Evolutionary conservation across 208 protist species (phyloP).

Genomic region (Porcisia hertigi): DNA sequence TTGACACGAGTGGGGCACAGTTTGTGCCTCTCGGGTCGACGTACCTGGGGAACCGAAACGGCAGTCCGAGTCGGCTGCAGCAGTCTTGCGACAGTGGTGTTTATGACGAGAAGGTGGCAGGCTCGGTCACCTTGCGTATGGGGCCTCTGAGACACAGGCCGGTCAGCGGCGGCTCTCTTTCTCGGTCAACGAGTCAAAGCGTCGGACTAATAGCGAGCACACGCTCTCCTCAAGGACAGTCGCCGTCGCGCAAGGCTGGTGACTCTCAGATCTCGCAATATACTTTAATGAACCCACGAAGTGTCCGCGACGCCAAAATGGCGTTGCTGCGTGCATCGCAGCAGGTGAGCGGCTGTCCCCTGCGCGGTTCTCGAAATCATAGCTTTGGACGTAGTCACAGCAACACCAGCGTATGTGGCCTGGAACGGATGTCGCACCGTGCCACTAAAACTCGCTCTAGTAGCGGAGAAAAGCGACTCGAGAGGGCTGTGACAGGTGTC

Average conservation of each 20-base stretch:
- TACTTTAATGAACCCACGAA: conserved; percentile 3
- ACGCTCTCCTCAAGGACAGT: conserved; percentile 11
- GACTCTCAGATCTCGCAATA: background rate
- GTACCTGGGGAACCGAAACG: conserved; percentile 2
- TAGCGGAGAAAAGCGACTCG: conserved; percentile 18
- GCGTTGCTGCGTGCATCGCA: conserved; percentile 26
- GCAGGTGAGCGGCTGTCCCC: conserved; percentile 6
- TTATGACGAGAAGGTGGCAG: conserved; percentile 3
- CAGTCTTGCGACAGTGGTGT: conserved; percentile 8
- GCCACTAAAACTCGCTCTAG: background rate
- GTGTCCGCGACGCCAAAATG: conserved; percentile 33
- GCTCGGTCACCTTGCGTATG: conserved; percentile 1
- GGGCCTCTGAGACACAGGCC: background rate
- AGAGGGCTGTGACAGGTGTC: background rate
- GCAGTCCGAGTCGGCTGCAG: conserved; percentile 19
- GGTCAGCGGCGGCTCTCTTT: conserved; percentile 16
- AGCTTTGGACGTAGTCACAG: conserved; percentile 25
- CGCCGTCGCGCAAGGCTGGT: background rate
- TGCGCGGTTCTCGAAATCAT: conserved; percentile 18
- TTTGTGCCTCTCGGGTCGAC: conserved; percentile 25
- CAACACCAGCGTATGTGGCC: conserved; percentile 8
- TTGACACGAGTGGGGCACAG: conserved; percentile 16
- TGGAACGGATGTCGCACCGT: conserved; percentile 8
- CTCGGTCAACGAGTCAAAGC: conserved; percentile 23
- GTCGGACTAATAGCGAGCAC: conserved; percentile 5